Percentiles rank a stretch among this genome's conserved stretches.
These are phyloP conservation scores for Xylaria sp. DNA, from an alignment of 2,329 filamentous ascomycete species.

Conservation along the genomic window DNA sequence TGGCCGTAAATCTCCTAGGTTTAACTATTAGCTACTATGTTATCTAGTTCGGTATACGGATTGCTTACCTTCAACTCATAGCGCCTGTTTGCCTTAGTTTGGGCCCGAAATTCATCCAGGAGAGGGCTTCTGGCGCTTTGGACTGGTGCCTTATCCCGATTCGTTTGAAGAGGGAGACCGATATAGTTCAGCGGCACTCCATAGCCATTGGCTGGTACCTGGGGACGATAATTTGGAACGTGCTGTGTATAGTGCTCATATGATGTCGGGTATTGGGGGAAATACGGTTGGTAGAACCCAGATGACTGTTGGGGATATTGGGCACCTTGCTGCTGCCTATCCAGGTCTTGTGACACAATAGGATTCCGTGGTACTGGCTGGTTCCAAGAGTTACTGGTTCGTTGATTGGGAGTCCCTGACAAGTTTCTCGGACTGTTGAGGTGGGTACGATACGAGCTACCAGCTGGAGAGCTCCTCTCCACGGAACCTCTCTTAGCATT, in stretches of 20 bases:
- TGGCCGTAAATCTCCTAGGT: slow-evolving; percentile 81
- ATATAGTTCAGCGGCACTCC: slow-evolving; percentile 46
- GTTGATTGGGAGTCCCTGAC: slow-evolving; percentile 46
- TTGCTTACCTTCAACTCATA: slow-evolving; percentile 78
- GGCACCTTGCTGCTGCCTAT: slow-evolving; percentile 52
- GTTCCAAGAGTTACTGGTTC: slow-evolving; percentile 54
- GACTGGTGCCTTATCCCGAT: slow-evolving; percentile 67
- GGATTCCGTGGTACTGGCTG: slow-evolving; percentile 51
- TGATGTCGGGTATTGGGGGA: slow-evolving; percentile 51
- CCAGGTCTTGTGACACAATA: slow-evolving; percentile 50
- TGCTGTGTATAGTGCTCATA: slow-evolving; percentile 53
- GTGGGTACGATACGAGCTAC: slow-evolving; percentile 46
- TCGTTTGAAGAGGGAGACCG: slow-evolving; percentile 50
- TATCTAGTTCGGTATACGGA: neutral
- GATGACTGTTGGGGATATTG: slow-evolving; percentile 48
- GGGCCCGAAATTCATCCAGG: slow-evolving; percentile 82
- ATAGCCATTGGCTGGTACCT: slow-evolving; percentile 50
- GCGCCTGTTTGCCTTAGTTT: slow-evolving; percentile 74
- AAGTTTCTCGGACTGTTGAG: slow-evolving; percentile 48
- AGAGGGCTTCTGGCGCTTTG: slow-evolving; percentile 75
- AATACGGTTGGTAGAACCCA: slow-evolving; percentile 51
- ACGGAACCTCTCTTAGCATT: slow-evolving; percentile 52
- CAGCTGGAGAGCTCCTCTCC: slow-evolving; percentile 54
- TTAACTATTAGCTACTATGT: slow-evolving; percentile 30
- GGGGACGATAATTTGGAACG: slow-evolving; percentile 50